These are phyloP conservation scores for Paecilomyces formosus DNA, from an alignment of 2,329 filamentous ascomycete species.

Conservation along the genomic window DNA sequence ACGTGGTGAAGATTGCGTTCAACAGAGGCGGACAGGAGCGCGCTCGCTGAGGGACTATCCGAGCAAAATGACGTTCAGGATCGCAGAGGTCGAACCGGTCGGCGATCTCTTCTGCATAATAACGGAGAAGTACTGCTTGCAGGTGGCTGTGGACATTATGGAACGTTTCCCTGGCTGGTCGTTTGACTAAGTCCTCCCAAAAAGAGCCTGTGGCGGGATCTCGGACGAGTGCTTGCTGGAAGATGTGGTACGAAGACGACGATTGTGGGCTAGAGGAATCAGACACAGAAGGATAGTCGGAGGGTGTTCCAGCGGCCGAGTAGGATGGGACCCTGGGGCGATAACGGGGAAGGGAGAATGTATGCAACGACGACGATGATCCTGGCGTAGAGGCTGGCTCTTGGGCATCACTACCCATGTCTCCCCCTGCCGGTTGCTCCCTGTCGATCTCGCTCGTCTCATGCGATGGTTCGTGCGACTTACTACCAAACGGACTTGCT, in stretches of 20 bases:
- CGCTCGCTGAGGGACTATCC: conserved; percentile 35
- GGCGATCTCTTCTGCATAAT: conserved; percentile 15
- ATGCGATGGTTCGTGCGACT: not conserved
- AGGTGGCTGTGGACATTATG: conserved; percentile 9
- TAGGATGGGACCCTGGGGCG: not conserved
- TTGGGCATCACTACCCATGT: conserved; percentile 9
- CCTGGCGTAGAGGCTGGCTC: not conserved
- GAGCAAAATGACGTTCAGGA: conserved; percentile 31
- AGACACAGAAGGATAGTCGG: not conserved
- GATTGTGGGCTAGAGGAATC: not conserved
- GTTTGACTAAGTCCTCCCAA: not conserved
- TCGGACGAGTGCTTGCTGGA: not conserved
- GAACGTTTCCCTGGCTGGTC: conserved; percentile 7
- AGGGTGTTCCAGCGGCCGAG: not conserved
- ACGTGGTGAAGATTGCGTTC: conserved; percentile 31
- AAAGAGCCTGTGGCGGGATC: not conserved
- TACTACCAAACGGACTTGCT: not conserved
- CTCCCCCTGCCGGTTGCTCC: conserved; percentile 4
- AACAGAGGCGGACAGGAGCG: conserved; percentile 32
- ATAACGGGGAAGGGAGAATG: not conserved
- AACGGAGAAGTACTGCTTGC: conserved; percentile 5
- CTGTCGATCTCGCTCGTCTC: not conserved
- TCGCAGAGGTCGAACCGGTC: conserved; percentile 33
- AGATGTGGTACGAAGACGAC: not conserved
- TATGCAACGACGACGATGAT: conserved; percentile 2